Evolutionary conservation across 2,329 filamentous ascomycete genomes (phyloP).

Genomic region (Stemphylium lycopersici): DNA sequence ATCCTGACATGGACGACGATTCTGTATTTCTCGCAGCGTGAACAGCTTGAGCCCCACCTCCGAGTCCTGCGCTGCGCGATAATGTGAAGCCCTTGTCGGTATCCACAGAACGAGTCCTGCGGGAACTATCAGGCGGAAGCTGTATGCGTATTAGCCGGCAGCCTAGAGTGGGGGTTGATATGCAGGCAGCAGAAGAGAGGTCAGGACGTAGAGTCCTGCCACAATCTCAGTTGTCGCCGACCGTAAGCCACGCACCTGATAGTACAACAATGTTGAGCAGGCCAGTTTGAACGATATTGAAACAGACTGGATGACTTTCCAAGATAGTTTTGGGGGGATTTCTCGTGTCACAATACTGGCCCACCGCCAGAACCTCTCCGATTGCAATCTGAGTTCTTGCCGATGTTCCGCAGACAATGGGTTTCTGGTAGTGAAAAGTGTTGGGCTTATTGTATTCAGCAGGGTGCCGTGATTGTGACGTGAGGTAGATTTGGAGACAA

Average conservation of each 20-base stretch:
- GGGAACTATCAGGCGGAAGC: constrained; percentile 42
- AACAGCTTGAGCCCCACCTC: constrained; percentile 60
- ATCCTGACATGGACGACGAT: constrained; percentile 79
- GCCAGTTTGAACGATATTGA: constrained; percentile 45
- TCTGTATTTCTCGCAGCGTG: constrained; percentile 44
- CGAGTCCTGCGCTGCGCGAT: constrained; percentile 41
- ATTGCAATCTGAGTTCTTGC: constrained; percentile 19
- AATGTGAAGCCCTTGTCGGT: constrained; percentile 32
- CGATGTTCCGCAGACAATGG: constrained; percentile 27
- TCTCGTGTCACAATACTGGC: constrained; percentile 16
- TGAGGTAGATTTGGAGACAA: constrained; percentile 29
- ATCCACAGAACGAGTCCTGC: constrained; percentile 37
- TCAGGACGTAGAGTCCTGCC: constrained; percentile 22
- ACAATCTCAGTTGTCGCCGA: constrained; percentile 17
- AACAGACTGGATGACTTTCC: constrained; percentile 11
- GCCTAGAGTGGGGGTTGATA: constrained; percentile 25
- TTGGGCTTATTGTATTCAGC: constrained; percentile 28
- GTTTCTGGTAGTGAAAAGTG: constrained; percentile 29
- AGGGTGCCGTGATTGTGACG: constrained; percentile 22
- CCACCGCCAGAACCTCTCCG: constrained; percentile 21
- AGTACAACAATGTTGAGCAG: constrained; percentile 41
- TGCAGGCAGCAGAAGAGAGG: constrained; percentile 38
- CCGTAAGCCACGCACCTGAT: constrained; percentile 43
- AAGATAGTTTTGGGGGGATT: constrained; percentile 4
- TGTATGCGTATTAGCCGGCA: constrained; percentile 36